These are phyloP conservation scores for Penstemon eatonii DNA, from an alignment of 257 asterid genomes.

Conservation along the genomic window DNA sequence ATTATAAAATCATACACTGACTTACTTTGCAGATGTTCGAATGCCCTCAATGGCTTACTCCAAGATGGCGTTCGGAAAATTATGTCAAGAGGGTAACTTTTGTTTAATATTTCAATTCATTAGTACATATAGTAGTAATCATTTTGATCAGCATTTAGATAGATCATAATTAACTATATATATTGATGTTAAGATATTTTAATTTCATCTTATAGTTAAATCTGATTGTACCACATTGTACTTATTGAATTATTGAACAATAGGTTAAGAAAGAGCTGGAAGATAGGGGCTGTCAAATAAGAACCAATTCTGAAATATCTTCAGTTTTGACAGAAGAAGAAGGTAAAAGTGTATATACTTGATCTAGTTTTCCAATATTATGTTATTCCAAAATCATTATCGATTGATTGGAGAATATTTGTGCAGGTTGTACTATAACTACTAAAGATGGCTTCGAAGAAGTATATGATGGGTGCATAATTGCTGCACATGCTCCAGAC, in stretches of 20 bases:
- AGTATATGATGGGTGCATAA: constrained; percentile 58
- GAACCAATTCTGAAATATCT: constrained; percentile 56
- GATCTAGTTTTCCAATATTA: too few relatives aligned
- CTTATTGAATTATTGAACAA: neutral
- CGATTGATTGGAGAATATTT: too few relatives aligned
- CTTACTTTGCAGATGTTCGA: constrained; percentile 64
- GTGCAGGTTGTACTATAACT: constrained; percentile 59
- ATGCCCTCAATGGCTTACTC: constrained; percentile 93
- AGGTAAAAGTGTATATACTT: constrained; percentile 30
- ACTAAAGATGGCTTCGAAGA: constrained; percentile 59
- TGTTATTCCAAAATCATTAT: too few relatives aligned
- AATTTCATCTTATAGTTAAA: too few relatives aligned
- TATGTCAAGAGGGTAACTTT: constrained; percentile 59
- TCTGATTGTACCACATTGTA: too few relatives aligned
- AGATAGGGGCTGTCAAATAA: constrained; percentile 64
- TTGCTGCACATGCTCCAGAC: constrained; percentile 95
- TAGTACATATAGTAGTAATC: too few relatives aligned
- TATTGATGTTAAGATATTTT: too few relatives aligned
- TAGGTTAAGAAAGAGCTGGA: constrained; percentile 69
- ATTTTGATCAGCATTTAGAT: too few relatives aligned
- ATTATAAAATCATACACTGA: neutral
- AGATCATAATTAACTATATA: too few relatives aligned
- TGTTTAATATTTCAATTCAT: too few relatives aligned
- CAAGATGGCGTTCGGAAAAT: constrained; percentile 67
- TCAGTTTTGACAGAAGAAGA: constrained; percentile 55